These are phyloP conservation scores for Brettanomyces nanus DNA, from an alignment of 805 yeast genomes.

Conservation along the genomic window DNA sequence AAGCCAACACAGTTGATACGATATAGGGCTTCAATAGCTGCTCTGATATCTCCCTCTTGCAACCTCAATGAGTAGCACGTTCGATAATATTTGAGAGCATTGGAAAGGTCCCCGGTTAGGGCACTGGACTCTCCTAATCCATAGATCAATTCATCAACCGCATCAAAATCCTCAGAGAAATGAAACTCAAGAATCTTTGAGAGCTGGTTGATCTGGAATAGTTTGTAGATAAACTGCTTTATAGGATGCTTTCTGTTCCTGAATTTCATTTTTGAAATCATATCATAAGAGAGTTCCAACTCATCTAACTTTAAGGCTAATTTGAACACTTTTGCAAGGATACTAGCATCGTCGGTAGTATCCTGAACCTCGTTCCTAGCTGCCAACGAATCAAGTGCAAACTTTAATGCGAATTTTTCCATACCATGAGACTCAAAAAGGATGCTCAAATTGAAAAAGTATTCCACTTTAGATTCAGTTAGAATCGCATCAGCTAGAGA, in stretches of 20 bases:
- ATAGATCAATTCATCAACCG: conserved; percentile 35
- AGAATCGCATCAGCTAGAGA: conserved; percentile 14
- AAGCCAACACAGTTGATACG: conserved; percentile 27
- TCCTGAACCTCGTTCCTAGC: conserved; percentile 13
- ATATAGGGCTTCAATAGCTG: conserved; percentile 36
- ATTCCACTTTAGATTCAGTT: conserved; percentile 27
- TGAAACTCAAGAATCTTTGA: conserved; percentile 33
- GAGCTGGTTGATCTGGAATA: conserved; percentile 33
- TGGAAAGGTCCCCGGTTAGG: conserved; percentile 19
- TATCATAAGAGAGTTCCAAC: conserved; percentile 22
- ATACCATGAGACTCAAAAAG: conserved; percentile 26
- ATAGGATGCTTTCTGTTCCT: conserved; percentile 18
- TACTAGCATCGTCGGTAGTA: conserved; percentile 15
- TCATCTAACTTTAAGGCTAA: conserved; percentile 24
- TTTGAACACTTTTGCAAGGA: conserved; percentile 21
- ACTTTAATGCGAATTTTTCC: conserved; percentile 28
- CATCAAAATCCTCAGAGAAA: conserved; percentile 33
- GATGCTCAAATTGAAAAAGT: conserved; percentile 29
- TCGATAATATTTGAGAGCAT: conserved; percentile 37
- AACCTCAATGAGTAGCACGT: conserved; percentile 44
- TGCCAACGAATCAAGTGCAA: conserved; percentile 21
- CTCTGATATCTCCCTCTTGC: conserved; percentile 40
- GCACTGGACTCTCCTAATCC: conserved; percentile 21
- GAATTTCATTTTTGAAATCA: conserved; percentile 21
- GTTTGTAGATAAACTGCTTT: conserved; percentile 28